phyloP scores from a whole-genome alignment of 345 rosid genomes.

The Corchorus olitorius region DNA sequence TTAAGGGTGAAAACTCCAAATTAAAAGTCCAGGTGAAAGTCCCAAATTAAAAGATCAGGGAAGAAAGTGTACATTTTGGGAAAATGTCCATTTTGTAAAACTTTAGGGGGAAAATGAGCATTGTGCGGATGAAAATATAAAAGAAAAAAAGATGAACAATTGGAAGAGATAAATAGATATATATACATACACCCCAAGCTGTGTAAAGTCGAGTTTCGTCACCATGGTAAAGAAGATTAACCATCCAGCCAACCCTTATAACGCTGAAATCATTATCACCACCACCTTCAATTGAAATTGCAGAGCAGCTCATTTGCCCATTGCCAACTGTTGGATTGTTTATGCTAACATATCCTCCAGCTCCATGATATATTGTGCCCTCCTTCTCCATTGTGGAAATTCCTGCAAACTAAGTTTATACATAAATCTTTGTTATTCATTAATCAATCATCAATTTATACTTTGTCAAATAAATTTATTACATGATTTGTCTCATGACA shows the following conservation, averaged over 20 bases:
- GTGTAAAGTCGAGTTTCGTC: conserved; percentile 10
- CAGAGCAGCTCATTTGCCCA: conserved; percentile 19
- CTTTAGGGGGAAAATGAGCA: no score
- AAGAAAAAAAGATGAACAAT: neutral
- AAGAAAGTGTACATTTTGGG: no score
- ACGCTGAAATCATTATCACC: neutral
- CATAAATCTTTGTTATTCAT: no score
- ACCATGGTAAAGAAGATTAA: conserved; percentile 9
- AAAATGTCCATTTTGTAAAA: no score
- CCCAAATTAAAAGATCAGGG: no score
- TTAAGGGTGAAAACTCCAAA: no score
- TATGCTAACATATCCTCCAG: conserved; percentile 5
- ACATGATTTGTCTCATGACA: neutral
- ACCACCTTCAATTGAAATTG: conserved; percentile 16
- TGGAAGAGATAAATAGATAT: neutral
- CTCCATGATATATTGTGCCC: conserved; percentile 8
- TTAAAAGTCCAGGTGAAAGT: no score
- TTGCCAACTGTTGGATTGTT: neutral
- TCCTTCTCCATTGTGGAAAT: neutral
- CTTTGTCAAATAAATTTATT: no score
- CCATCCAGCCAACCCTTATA: conserved; percentile 27
- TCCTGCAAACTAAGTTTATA: conserved; percentile 20
- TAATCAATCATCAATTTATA: neutral
- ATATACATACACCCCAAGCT: conserved; percentile 14
- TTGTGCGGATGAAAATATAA: no score